Base-by-base conservation (phyloP, 257 asterid genomes). In the Ballota nigra region DNA sequence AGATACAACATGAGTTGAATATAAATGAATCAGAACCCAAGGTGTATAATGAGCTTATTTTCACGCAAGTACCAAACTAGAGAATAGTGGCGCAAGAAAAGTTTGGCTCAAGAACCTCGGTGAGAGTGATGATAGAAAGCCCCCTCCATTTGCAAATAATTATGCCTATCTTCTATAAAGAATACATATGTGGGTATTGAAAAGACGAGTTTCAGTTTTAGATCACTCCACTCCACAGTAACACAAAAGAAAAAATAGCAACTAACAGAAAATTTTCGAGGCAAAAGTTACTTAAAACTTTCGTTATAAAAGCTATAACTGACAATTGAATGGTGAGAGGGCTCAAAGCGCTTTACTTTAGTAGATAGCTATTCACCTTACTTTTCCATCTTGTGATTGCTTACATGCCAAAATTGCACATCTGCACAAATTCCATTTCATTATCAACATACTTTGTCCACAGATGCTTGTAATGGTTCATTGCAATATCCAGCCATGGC, bases 331-430 rank as follows among this genome's bases (percentile, higher is more conserved):
- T 19, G 49, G 3, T 19, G 68, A 62, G 68, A 62, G 34, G 31
- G 68, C 51, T 19, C 51, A n/a, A 10, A n/a, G 8, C 16, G n/a
- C 29, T 34, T 34, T 4, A 8, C 51, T 62, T 34, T 29, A 18
- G 16, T 19, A 31, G 26, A 33, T 33, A 59, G 65, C 41, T 24
- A 24, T 58, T 24, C 64, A 4, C 64, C 66, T 3, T n/a, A 61
- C 12, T 31, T 34, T 57, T 18, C 51, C 51, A 62, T 33, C 49
- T 62, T 8, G 73, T 72, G 75, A 71, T 75, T 31, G 73, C 77
- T 83, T 80, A 94, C 91, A 94, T 85, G 75, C 99, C 99, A 69
- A 94, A 94, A 82, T 94, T 94, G 97, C 99, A 94, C 95, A 84
- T 87, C 82, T 91, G 99, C 87, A 94, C 86, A 69, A 84, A 94